A percentile compares a stretch with the other conserved stretches of the same genome.
Evolutionary conservation across 257 asterid genomes (phyloP).

Genomic region (Asclepias syriaca): DNA sequence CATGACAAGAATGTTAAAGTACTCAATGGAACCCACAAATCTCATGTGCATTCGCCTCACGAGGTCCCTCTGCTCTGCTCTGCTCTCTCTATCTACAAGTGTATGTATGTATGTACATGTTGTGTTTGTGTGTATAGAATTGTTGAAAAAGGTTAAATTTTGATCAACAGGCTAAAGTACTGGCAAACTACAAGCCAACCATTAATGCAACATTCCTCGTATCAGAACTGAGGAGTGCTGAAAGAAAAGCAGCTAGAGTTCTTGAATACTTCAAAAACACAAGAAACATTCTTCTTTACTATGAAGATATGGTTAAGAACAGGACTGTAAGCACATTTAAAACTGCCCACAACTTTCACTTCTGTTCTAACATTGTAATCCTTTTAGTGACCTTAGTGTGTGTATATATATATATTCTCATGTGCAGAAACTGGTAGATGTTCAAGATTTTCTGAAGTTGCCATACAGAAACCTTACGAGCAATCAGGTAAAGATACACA

Average conservation of each 20-base stretch:
- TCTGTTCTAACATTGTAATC: not conserved
- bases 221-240: constrained; percentile 38
- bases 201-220: constrained; percentile 45
- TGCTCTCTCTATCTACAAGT: not conserved
- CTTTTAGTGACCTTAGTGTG: not conserved
- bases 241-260: constrained; percentile 34
- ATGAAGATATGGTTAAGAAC: constrained; percentile 64
- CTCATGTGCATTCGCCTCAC: constrained; percentile 71
- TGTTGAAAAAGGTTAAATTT: not conserved
- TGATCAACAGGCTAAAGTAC: constrained; percentile 57
- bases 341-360: not conserved
- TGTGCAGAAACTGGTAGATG: constrained; percentile 60
- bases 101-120: too few relatives aligned
- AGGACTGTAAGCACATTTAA: constrained; percentile 34
- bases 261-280: constrained; percentile 57
- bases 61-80: constrained; percentile 37
- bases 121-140: not conserved
- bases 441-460: constrained; percentile 63
- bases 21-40: constrained; percentile 76
- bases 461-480: constrained; percentile 61
- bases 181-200: constrained; percentile 63
- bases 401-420: not conserved
- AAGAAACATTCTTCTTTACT: constrained; percentile 62
- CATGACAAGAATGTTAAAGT: constrained; percentile 63
- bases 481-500: constrained; percentile 72